Evolutionary conservation across 768 basidiomycete genomes (phyloP), one percentile per base, ranked within the genome.

Genomic region (Collybia sordida): DNA sequence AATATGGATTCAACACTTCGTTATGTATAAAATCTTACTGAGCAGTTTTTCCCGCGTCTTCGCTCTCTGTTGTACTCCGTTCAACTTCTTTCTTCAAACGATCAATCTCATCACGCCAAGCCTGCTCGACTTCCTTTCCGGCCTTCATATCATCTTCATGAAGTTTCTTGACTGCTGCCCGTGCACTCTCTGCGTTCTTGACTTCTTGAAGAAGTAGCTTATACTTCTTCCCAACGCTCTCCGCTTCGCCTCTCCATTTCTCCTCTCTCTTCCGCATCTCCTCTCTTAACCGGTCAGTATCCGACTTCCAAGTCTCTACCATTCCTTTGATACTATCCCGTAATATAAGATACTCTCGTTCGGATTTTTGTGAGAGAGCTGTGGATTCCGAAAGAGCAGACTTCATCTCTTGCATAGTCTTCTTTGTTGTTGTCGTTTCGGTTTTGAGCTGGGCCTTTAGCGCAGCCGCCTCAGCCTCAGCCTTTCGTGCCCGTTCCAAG

Each of bases 401-500:
- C 64, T 92, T 90, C 89, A 93, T 89, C 59, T 93, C 90, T 18
- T 88, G 83, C 9, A 92, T 63, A 0, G 82, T 71, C 63, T 88
- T 88, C 67, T 93, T 93, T 7, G 86, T 81, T 11, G 79, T 77
- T 2, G 82, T 66, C 1, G 86, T 84, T 61, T 92, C 89, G 14
- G 75, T 68, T 67, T 92, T 91, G 56, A 93, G 79, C 55, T 87
- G 85, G 2, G 77, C 58, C 66, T 87, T 91, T 6, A 93, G 72
- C 17, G 78, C 57, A 3, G 80, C 64, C 2, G 88, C 83, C 59
- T 92, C 88, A 0, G 83, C 76, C 64, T 95, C 93, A 3, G 93
- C 93, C 60, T 90, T 89, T 36, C 92, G 81, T 15, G 92, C 92
- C 4, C 93, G 83, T 55, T 90, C 88, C 25, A 93, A 77, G 12